These are phyloP conservation scores for Termitomyces sp. DNA, from an alignment of 768 basidiomycete genomes.

Conservation along the genomic window DNA sequence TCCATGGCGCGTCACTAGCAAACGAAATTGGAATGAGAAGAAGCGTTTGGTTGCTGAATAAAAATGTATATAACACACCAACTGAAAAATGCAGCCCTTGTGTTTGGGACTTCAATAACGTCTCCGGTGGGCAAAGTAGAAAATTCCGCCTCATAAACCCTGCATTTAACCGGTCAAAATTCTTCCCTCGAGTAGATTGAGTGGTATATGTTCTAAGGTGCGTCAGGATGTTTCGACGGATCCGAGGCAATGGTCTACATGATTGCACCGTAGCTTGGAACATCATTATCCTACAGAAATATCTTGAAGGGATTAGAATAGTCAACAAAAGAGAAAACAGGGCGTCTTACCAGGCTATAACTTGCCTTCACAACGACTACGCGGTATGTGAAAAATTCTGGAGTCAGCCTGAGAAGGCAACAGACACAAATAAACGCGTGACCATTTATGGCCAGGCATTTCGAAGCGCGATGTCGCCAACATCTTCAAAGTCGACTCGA, in stretches of 20 bases:
- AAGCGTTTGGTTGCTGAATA: not conserved
- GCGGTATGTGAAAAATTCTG: not conserved
- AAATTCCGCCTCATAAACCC: not conserved
- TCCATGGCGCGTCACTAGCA: slow-evolving; percentile 40
- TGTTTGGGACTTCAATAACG: not conserved
- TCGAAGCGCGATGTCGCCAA: no score
- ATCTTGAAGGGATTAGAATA: not conserved
- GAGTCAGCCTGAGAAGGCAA: not conserved
- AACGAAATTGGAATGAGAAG: not conserved
- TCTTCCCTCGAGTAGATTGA: not conserved
- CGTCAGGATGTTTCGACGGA: not conserved
- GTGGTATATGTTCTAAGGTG: not conserved
- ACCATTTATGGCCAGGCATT: not conserved
- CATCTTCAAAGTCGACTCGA: no score
- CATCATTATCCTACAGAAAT: not conserved
- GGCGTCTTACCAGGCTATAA: not conserved
- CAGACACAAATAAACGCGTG: not conserved
- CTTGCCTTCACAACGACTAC: not conserved
- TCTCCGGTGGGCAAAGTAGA: not conserved
- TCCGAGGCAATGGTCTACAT: not conserved
- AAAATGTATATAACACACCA: slow-evolving; percentile 6
- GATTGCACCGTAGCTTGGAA: not conserved
- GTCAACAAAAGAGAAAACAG: not conserved
- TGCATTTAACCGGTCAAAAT: not conserved
- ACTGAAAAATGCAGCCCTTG: slow-evolving; percentile 12